Base-by-base conservation (phyloP, 1,284 basidiomycete genomes). In the Gomphus bonarii region DNA sequence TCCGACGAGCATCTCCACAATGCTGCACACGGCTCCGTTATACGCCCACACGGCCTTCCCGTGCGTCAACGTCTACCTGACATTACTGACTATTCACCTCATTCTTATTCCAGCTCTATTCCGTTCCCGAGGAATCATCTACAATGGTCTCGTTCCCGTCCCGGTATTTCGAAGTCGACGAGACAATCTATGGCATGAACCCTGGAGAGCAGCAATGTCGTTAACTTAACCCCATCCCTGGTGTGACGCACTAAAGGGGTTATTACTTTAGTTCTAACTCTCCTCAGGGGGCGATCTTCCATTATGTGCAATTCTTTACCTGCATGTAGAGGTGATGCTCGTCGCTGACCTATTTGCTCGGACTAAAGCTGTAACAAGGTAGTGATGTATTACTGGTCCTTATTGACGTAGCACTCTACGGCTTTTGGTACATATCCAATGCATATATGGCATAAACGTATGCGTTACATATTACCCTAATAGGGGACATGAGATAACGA, bases 41-140 rank as follows among this genome's bases (percentile, higher is more conserved):
- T 57, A 18, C 55, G 55, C 36, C 55, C 55, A 25, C 55, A 57
- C 30, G 55, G 55, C 8, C 40, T 57, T 16, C 55, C 55, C 10
- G 55, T 57, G n/a, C 20, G 55, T 57, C 4, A 25, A 50, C 28
- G 18, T 50, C 25, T 20, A 10, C n/a, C 43, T 57, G 8, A 7
- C 25, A 50, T n/a, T n/a, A 40, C 1, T 11, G 25, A 25, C 10
- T 50, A 30, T 14, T 46, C n/a, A 18, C 20, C 20, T 50, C 31
- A 43, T 31, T 22, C 5, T 7, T n/a, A 11, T 20, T 50, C 9
- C 22, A 57, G 55, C 43, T 57, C 11, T 36, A 35, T 14, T 36
- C 55, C 25, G 47, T 57, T 28, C 55, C 55, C 11, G 55, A 57
- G n/a, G 55, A 57, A 18, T 30, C 55, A 31, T 50, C 55, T 16